These are phyloP conservation scores for Silene noctiflora DNA, from an alignment of 179 eudicot species.

Conservation along the genomic window DNA sequence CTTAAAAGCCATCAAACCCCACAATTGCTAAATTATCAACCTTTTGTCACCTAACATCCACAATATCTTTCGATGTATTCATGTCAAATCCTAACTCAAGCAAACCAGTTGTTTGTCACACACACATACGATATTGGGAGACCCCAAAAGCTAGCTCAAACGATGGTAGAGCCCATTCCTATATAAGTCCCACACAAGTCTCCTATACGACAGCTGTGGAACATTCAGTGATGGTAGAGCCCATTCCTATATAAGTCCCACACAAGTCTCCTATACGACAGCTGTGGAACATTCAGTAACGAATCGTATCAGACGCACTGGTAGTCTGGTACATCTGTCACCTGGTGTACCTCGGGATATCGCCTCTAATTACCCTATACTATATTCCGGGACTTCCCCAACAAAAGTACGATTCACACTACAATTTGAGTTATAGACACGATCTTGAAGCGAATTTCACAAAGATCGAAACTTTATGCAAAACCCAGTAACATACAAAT, in stretches of 20 bases:
- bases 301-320: too few species aligned
- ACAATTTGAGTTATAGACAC: neutral
- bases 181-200: too few species aligned
- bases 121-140: neutral
- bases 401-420: neutral
- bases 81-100: neutral
- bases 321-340: too few species aligned
- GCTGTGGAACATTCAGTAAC: too few species aligned
- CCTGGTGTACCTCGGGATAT: neutral
- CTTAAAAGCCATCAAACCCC: neutral
- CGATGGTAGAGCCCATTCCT: too few species aligned
- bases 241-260: too few species aligned
- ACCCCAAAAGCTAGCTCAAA: too few species aligned
- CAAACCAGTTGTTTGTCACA: neutral
- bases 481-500: neutral
- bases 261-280: too few species aligned
- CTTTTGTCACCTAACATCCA: neutral
- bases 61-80: neutral
- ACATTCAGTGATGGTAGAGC: too few species aligned
- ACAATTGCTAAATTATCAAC: neutral
- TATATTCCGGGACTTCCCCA: neutral
- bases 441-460: neutral
- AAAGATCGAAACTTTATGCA: constrained; percentile 8
- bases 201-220: too few species aligned
- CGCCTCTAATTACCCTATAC: neutral